Evolutionary conservation across 2,329 filamentous ascomycete genomes (phyloP).

Genomic region (Calonectria pseudoreteaudii): DNA sequence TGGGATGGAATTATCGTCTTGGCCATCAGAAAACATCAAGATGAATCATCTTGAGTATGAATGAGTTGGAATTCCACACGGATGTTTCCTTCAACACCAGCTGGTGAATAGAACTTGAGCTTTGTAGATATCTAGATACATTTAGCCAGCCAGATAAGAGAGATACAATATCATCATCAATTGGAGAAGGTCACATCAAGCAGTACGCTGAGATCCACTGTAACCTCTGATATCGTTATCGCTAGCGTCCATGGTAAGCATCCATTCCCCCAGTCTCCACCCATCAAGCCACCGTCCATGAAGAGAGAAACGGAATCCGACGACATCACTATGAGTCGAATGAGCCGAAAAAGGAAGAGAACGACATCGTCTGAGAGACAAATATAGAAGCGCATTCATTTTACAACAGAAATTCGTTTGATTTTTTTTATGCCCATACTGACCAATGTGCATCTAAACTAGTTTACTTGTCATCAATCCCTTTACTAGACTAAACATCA

Average conservation of each 20-base stretch:
- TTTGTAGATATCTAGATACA: background rate
- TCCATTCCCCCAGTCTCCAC: background rate
- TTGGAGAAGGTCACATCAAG: background rate
- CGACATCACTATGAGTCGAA: slow-evolving; percentile 39
- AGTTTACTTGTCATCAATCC: background rate
- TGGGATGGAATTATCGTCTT: background rate
- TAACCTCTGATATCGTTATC: background rate
- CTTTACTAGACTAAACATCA: background rate
- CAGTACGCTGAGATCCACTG: background rate
- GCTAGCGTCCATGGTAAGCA: no score
- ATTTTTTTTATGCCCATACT: background rate
- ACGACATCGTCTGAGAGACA: slow-evolving; percentile 32
- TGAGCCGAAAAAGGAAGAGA: slow-evolving; percentile 28
- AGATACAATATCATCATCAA: background rate
- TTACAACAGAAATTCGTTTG: background rate
- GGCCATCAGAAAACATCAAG: slow-evolving; percentile 29
- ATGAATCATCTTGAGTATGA: slow-evolving; percentile 43
- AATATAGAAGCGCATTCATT: background rate
- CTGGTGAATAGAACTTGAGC: background rate
- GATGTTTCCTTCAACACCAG: no score
- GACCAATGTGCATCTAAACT: background rate
- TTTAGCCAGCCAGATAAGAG: background rate
- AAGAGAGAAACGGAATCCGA: slow-evolving; percentile 45
- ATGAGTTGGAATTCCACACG: background rate
- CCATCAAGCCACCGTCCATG: slow-evolving; percentile 8